A percentile compares a stretch with the other conserved stretches of the same genome.
These are phyloP conservation scores for Penicillium steckii DNA, from an alignment of 495 filamentous ascomycete genomes.

Conservation along the genomic window DNA sequence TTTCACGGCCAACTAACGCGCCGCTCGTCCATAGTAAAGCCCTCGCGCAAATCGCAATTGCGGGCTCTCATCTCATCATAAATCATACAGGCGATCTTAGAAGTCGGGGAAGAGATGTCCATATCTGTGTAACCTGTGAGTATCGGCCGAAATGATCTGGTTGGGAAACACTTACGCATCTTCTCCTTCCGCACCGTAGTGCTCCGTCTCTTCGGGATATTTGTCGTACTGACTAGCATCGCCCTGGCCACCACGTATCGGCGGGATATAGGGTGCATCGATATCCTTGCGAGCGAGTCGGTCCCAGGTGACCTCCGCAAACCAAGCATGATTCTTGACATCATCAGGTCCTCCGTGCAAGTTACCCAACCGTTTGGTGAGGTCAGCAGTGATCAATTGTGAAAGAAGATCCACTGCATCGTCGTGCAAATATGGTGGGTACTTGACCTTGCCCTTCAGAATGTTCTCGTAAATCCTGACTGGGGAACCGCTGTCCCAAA, in stretches of 20 bases:
- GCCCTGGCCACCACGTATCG: slow-evolving; percentile 86
- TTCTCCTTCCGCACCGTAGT: slow-evolving; percentile 72
- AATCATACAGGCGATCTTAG: slow-evolving; percentile 42
- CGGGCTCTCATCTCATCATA: slow-evolving; percentile 41
- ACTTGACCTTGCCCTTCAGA: slow-evolving; percentile 87
- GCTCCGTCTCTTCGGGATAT: slow-evolving; percentile 94
- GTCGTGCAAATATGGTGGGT: slow-evolving; percentile 89
- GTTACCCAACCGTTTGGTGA: slow-evolving; percentile 94
- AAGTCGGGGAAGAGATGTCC: slow-evolving; percentile 75
- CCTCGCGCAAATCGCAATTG: slow-evolving; percentile 9
- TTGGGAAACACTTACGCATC: slow-evolving; percentile 74
- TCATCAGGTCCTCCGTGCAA: slow-evolving; percentile 88
- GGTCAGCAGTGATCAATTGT: slow-evolving; percentile 87
- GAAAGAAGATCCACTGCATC: slow-evolving; percentile 92
- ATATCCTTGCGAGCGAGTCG: slow-evolving; percentile 91
- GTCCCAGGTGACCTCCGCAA: slow-evolving; percentile 97
- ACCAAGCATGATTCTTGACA: slow-evolving; percentile 95
- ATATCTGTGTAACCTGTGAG: no score
- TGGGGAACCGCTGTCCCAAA: slow-evolving; percentile 95
- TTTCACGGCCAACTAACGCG: slow-evolving; percentile 15
- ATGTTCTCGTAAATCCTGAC: slow-evolving; percentile 99
- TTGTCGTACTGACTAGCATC: slow-evolving; percentile 98
- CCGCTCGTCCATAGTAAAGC: slow-evolving; percentile 10
- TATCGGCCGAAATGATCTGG: no score
- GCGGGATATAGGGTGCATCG: slow-evolving; percentile 97